Evolutionary conservation across 2,329 filamentous ascomycete species (phyloP).

Genomic region (Colletotrichum theobromicola): DNA sequence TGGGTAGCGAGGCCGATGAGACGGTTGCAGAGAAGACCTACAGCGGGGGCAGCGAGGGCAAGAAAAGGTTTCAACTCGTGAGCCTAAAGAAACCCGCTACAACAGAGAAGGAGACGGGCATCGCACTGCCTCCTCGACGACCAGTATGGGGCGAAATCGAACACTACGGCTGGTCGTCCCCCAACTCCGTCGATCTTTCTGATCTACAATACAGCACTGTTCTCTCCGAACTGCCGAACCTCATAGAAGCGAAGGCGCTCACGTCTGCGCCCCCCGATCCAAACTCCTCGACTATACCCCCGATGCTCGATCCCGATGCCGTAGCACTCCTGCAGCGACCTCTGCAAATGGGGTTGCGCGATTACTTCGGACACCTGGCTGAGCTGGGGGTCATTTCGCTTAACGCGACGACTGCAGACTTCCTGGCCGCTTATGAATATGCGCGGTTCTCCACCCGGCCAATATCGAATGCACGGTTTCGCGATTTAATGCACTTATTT

Average conservation of each 20-base stretch:
- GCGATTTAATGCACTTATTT: slow-evolving; percentile 82
- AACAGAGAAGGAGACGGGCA: slow-evolving; percentile 41
- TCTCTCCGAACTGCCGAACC: slow-evolving; percentile 81
- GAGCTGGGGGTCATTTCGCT: slow-evolving; percentile 65
- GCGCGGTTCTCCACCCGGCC: slow-evolving; percentile 80
- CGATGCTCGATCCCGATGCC: slow-evolving; percentile 67
- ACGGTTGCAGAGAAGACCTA: slow-evolving; percentile 21
- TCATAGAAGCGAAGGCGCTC: slow-evolving; percentile 93
- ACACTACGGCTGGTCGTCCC: slow-evolving; percentile 89
- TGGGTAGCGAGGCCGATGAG: slow-evolving; percentile 16
- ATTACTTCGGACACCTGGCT: slow-evolving; percentile 77
- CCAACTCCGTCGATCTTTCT: slow-evolving; percentile 74
- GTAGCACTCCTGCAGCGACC: slow-evolving; percentile 75
- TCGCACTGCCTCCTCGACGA: slow-evolving; percentile 55
- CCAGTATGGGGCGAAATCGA: slow-evolving; percentile 81
- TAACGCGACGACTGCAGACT: slow-evolving; percentile 57
- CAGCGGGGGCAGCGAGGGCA: slow-evolving; percentile 16
- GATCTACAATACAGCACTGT: slow-evolving; percentile 86
- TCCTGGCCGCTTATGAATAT: slow-evolving; percentile 79
- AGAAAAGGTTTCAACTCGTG: slow-evolving; percentile 26
- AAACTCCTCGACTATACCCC: slow-evolving; percentile 40
- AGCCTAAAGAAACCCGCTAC: slow-evolving; percentile 40
- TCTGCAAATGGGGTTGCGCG: slow-evolving; percentile 74
- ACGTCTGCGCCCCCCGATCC: slow-evolving; percentile 72
- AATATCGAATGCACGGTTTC: slow-evolving; percentile 74